A percentile compares a stretch with the other conserved stretches of the same genome.
These are phyloP conservation scores for Prunus padus DNA, from an alignment of 306 rosid species.

Conservation along the genomic window DNA sequence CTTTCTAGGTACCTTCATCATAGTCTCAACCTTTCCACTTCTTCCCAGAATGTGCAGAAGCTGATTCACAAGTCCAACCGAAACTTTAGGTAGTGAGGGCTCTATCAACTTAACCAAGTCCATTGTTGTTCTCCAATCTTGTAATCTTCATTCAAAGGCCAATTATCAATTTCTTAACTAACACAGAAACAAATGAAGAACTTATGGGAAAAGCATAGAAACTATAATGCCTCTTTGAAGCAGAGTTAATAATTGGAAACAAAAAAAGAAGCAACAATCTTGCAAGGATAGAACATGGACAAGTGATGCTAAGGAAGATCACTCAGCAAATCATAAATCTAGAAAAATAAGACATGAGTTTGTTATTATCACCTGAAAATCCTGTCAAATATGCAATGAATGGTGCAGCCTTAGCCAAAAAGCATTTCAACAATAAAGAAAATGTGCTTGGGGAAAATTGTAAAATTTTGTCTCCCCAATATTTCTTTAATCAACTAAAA, in stretches of 20 bases:
- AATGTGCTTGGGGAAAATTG: not conserved
- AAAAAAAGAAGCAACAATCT: not conserved
- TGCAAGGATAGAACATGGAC: not conserved
- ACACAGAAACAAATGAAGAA: conserved; percentile 8
- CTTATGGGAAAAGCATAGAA: conserved; percentile 20
- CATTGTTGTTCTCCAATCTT: conserved; percentile 77
- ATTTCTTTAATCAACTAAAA: not conserved
- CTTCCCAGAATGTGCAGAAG: conserved; percentile 76
- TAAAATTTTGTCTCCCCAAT: not conserved
- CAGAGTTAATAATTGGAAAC: not conserved
- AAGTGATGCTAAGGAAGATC: not conserved
- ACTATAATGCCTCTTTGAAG: conserved; percentile 7
- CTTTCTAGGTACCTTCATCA: conserved; percentile 66
- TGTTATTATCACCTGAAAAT: not conserved
- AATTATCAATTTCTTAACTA: conserved; percentile 26
- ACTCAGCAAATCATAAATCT: not conserved
- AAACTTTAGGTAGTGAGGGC: conserved; percentile 64
- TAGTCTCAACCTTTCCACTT: conserved; percentile 78
- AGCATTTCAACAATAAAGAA: not conserved
- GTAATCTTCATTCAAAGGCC: conserved; percentile 53
- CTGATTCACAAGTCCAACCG: conserved; percentile 69
- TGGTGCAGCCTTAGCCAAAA: not conserved
- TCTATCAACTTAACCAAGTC: conserved; percentile 72
- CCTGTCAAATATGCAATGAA: not conserved
- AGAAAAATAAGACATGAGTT: not conserved